Evolutionary conservation across 306 rosid species (phyloP), one percentile per base, ranked within the genome.

Genomic region (Abrus precatorius): DNA sequence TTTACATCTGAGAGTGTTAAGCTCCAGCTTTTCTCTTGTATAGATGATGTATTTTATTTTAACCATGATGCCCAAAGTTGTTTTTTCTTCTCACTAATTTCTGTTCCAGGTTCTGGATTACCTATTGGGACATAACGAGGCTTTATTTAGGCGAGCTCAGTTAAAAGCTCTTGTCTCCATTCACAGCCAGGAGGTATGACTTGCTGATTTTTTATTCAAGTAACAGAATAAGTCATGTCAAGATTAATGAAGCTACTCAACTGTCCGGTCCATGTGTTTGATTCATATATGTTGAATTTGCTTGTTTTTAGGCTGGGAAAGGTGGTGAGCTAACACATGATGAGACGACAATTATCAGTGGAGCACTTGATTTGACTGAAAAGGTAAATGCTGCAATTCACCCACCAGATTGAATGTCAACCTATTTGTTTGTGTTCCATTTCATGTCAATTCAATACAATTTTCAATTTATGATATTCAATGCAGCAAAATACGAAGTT

Each of bases 261-360:
- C 61, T n/a, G 33, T 60, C 3, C 14, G 41, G 5, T 38, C 63
- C 43, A 6, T 45, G 12, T 48, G 49, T 34, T 65, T 27, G 29
- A 43, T 70, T 50, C 34, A 44, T 77, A 64, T 61, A 36, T 59
- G 32, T 66, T 70, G 57, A 76, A 70, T 79, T 70, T 85, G 49
- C 71, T 72, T 72, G 50, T 57, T 80, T 20, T 56, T 76, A 95
- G 99, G 99, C 97, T 50, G 99, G 99, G 73, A 91, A 96, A 83
- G 99, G 99, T n/a, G 99, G 99, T 27, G 99, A 96, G 76, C 98
- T 96, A 71, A 92, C 99, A 66, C 99, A 96, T 28, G 98, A 96
- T 72, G 99, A 96, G 87, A 93, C 99, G 6, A 93, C 97, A 64
- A 93, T 96, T 86, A 96, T 96, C 70, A 96, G 98, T 62, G 99